Evolutionary conservation across 2,329 filamentous ascomycete genomes (phyloP), one percentile per base, ranked within the genome.

Genomic region (Aspergillus phoenicis): DNA sequence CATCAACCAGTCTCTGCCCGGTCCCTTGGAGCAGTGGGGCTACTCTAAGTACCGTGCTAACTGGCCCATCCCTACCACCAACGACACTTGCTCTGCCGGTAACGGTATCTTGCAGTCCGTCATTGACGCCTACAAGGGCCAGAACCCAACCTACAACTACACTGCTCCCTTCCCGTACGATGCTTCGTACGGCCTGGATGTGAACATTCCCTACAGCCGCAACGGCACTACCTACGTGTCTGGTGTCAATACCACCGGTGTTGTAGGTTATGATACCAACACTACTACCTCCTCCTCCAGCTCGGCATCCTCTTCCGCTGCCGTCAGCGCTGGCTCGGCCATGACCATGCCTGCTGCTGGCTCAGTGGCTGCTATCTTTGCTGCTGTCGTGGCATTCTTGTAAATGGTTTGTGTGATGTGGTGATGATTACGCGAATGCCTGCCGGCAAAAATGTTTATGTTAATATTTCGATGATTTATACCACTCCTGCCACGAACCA

Each of bases 1-100:
- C 72, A 81, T 82, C 66, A 87, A 87, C 71, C 67, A 66, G 48
- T 85, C 83, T 8, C 85, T 86, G 62, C 82, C 82, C 0, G 84
- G 85, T 2, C 72, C 72, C 10, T 52, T 72, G 48, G 70, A 70
- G 13, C 24, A 43, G 24, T 64, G 67, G 26, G 60, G 62, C 4
- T 65, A 63, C 58, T 55, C 52, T 48, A 69, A 66, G 49, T 72
- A 68, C 62, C 62, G 63, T 0, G 26, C 69, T 5, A 59, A 51
- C 41, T 75, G 72, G 72, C 65, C 72, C 10, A 52, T 68, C 24
- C 72, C 72, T 3, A 30, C 64, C 24, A 75, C 70, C 41, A 62
- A 69, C 36, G 67, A 61, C 24, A 63, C 67, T 17, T 75, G 72
- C 62, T 73, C 72, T 26, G 72, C 69, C 39, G 72, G 72, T 15